These are phyloP conservation scores for Cercophora sp. DNA, from an alignment of 495 filamentous ascomycete genomes.

Conservation along the genomic window DNA sequence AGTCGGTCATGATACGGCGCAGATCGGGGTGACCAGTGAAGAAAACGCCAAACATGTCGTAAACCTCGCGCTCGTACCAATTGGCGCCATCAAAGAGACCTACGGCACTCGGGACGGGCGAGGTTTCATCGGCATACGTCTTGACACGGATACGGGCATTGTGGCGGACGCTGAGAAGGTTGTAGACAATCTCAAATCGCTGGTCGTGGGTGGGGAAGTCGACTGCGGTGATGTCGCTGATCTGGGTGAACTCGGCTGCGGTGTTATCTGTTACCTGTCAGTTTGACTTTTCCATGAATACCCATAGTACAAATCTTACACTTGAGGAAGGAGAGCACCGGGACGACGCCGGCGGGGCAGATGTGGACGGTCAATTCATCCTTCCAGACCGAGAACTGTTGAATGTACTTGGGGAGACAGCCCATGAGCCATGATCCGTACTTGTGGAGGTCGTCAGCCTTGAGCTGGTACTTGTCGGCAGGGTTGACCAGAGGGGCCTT, in stretches of 20 bases:
- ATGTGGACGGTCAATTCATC: conserved; percentile 96
- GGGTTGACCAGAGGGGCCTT: conserved; percentile 84
- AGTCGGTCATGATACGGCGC: conserved; percentile 98
- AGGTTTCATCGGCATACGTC: conserved; percentile 96
- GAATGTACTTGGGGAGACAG: conserved; percentile 93
- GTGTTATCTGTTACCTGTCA: conserved; percentile 62
- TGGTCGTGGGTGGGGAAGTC: conserved; percentile 93
- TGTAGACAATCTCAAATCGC: conserved; percentile 98
- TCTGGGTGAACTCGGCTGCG: conserved; percentile 90
- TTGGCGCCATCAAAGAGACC: conserved; percentile 89
- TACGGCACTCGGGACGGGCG: conserved; percentile 86
- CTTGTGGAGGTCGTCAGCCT: conserved; percentile 77
- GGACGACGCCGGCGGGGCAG: conserved; percentile 77
- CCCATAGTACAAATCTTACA: conserved; percentile 38
- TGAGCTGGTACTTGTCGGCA: conserved; percentile 82
- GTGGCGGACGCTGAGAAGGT: conserved; percentile 89
- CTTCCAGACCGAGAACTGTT: conserved; percentile 99
- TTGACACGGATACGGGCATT: conserved; percentile 97
- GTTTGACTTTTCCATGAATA: no score
- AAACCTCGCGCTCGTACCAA: conserved; percentile 98
- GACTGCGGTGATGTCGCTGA: conserved; percentile 87
- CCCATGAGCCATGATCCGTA: conserved; percentile 97
- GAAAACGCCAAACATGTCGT: conserved; percentile 97
- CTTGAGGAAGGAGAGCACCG: conserved; percentile 93
- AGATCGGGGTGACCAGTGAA: conserved; percentile 94